Base-by-base conservation (phyloP, 2,329 filamentous ascomycete genomes). In the Elsinoe batatas region DNA sequence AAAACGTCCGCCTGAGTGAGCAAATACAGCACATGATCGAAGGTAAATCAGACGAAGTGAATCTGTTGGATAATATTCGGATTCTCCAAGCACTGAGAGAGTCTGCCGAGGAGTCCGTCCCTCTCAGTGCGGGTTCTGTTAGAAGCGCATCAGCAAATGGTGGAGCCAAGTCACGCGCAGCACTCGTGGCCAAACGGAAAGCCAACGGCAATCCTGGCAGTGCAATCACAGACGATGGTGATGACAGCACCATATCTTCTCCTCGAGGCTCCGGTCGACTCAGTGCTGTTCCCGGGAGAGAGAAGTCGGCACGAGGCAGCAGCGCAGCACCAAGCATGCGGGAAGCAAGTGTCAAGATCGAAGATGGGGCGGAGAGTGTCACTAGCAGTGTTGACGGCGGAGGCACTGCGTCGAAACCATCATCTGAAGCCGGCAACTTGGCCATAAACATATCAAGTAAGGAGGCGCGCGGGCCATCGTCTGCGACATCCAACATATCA, bases 261-360 rank as follows among this genome's bases (percentile, higher is more conserved):
- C 68, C 68, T 3, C 40, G 57, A 7, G 56, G 42, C 18, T 54
- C 36, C 6, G 50, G 47, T 6, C 56, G 59, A 37, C 53, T 59
- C 36, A 12, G 43, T 51, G 30, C 56, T 42, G 40, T 56, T 42
- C 46, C 61, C 49, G 56, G 58, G 56, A 71, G 74, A 62, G 65
- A 69, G 42, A 68, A 69, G 44, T 63, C 64, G 1, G 68, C 67
- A 8, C 64, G 69, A 26, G 66, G 66, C 15, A 71, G 72, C 47
- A 74, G 71, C 40, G 73, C 77, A 8, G 53, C 53, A 33, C 71
- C 73, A 12, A 70, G 70, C 51, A 72, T 66, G 12, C 67, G 75
- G 35, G 75, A 78, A 59, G 64, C 72, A n/a, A 74, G 71, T 47
- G 75, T 77, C n/a, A 78, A 78, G 60, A 68, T 71, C 47, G 75